phyloP scores from a whole-genome alignment of 345 rosid genomes.

The Brassica nigra region DNA sequence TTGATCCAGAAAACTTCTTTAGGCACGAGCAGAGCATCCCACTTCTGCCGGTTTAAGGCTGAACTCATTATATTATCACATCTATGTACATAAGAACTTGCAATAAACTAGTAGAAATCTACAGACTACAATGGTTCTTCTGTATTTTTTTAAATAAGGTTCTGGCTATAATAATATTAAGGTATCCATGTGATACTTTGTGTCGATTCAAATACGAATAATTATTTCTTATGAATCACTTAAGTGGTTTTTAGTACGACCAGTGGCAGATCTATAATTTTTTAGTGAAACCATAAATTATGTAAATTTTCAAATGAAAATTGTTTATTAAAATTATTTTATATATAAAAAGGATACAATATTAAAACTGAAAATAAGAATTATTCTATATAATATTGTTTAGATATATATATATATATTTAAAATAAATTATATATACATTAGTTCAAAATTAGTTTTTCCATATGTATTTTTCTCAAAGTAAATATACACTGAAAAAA shows the following conservation, averaged over 20 bases:
- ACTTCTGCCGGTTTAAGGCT: neutral
- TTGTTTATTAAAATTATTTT: too few relatives aligned
- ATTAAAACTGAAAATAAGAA: neutral
- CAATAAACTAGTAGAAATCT: neutral
- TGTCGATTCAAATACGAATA: too few relatives aligned
- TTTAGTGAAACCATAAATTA: neutral
- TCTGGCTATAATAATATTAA: neutral
- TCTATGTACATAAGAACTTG: neutral
- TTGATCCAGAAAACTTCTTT: constrained; percentile 50
- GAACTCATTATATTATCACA: neutral
- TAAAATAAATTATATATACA: too few relatives aligned
- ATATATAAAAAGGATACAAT: too few relatives aligned
- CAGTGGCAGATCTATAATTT: neutral
- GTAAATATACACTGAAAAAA: neutral
- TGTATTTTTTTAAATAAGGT: neutral
- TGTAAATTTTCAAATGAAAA: neutral
- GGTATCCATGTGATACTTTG: too few relatives aligned
- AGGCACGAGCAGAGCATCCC: constrained; percentile 46
- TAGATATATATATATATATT: too few relatives aligned
- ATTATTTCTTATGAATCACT: neutral
- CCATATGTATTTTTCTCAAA: too few relatives aligned
- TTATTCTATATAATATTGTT: too few relatives aligned
- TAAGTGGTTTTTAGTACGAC: neutral
- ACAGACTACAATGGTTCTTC: neutral
- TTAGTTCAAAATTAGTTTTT: too few relatives aligned